Percentiles rank a stretch among this genome's conserved stretches.
Evolutionary conservation across 1,284 basidiomycete species (phyloP).

Genomic region (Omphalotus olearius): DNA sequence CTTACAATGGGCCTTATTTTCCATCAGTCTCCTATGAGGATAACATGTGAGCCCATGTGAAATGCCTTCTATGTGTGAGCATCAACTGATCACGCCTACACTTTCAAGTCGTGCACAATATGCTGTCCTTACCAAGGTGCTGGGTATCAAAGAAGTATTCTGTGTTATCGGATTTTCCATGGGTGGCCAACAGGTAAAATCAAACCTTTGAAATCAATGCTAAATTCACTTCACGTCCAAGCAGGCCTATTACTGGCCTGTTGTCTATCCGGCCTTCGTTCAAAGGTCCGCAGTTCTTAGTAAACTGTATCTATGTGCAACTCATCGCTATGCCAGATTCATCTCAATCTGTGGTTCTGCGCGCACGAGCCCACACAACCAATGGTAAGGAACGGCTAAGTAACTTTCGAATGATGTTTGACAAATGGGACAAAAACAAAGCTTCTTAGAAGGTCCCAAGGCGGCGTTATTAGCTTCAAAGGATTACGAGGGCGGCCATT

Average conservation of each 20-base stretch:
- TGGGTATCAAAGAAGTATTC: conserved; percentile 44
- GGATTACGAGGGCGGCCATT: conserved; percentile 54
- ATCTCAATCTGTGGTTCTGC: conserved; percentile 55
- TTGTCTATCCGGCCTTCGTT: conserved; percentile 54
- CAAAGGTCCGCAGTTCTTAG: conserved; percentile 33
- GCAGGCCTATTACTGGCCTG: conserved; percentile 59
- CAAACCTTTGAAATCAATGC: conserved; percentile 15
- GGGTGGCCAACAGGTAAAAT: conserved; percentile 50
- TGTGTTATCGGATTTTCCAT: conserved; percentile 59
- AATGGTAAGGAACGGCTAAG: conserved; percentile 35
- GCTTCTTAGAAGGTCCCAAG: conserved; percentile 60
- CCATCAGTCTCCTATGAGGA: conserved; percentile 51
- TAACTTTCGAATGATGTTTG: background rate
- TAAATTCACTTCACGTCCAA: background rate
- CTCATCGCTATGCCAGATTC: conserved; percentile 32
- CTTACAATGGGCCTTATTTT: conserved; percentile 46
- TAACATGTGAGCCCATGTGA: conserved; percentile 40
- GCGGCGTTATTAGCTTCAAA: conserved; percentile 51
- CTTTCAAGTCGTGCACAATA: conserved; percentile 48
- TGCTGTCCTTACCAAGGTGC: conserved; percentile 44
- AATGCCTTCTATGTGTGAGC: too few relatives aligned
- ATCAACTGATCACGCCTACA: background rate
- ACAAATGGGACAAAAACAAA: conserved; percentile 17
- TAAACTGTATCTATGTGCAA: too few relatives aligned
- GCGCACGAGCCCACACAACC: conserved; percentile 56